Base-by-base conservation (phyloP, 2,329 filamentous ascomycete species). In the Fusarium brachygibbosum region DNA sequence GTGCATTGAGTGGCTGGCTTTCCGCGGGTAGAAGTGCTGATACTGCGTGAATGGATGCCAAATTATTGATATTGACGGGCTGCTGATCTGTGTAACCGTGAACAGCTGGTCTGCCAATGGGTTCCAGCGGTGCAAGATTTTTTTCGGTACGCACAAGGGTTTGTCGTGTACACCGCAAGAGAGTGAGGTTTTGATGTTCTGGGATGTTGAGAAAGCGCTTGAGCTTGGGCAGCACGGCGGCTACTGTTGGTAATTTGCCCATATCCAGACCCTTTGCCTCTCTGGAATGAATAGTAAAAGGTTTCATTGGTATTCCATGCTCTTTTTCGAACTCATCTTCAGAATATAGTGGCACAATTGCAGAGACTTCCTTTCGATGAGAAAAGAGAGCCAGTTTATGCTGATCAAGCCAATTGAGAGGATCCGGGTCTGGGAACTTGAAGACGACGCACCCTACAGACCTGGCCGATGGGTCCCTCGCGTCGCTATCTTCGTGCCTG, bases 61-160 rank as follows among this genome's bases (percentile, higher is more conserved):
- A 5, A 16, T 21, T 70, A 35, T 70, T 70, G 16, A 70, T 59
- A 3, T 70, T 70, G 31, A 70, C 52, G 2, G 68, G 68, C 12
- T 70, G 68, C 4, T 70, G 68, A n/a, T 70, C 68, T 10, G 68
- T 70, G 40, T 71, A 70, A 4, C 68, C 68, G 19, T 70, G 68
- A 7, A 70, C 32, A 14, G 68, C 59, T 3, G 68, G 68, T 3
- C 35, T 44, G 3, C 68, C 68, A 3, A 70, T 69, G 6, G 63
- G n/a, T 2, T 71, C 31, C 1, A 70, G 37, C 0, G 68, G 60
- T 11, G 68, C 68, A 5, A 70, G 60, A 3, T 70, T 70, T 7
- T 46, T 66, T 5, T 58, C 62, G 1, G 68, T 70, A 3, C 53
- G 51, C 5, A 65, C 58, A 10, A 70, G 51, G 5, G 50, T 68